Evolutionary conservation across 1,284 basidiomycete species (phyloP).

Genomic region (Leccinum angustisporum): DNA sequence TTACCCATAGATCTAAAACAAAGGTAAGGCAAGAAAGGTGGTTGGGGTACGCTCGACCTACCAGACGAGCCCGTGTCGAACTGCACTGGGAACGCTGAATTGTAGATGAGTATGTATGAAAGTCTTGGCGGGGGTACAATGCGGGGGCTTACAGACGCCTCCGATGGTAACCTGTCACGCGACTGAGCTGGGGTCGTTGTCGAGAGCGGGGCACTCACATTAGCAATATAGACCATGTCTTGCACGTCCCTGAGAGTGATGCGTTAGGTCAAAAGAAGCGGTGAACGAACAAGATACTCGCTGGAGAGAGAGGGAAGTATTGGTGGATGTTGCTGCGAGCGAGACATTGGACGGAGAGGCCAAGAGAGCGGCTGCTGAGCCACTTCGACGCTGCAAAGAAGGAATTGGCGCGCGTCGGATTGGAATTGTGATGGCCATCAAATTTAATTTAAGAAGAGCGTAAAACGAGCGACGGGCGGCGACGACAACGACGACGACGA

Average conservation of each 20-base stretch:
- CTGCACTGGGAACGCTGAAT: conserved; percentile 63
- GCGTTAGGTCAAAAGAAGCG: background rate
- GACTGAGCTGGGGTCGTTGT: conserved; percentile 4
- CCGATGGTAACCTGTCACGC: conserved; percentile 60
- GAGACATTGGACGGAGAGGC: conserved; percentile 23
- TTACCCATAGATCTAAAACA: conserved; percentile 68
- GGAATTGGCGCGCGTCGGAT: conserved; percentile 41
- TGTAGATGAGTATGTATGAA: background rate
- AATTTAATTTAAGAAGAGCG: background rate
- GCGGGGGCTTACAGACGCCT: conserved; percentile 47
- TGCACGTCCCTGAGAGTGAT: conserved; percentile 52
- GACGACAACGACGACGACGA: background rate
- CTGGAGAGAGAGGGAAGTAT: conserved; percentile 39
- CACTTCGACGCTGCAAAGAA: conserved; percentile 32
- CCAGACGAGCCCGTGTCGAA: conserved; percentile 83
- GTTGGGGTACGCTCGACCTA: conserved; percentile 41
- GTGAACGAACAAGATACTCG: conserved; percentile 34
- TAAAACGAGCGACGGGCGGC: background rate
- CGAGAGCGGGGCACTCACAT: conserved; percentile 46
- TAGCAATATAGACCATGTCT: conserved; percentile 73
- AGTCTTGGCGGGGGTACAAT: too few species aligned
- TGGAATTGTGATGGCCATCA: conserved; percentile 40
- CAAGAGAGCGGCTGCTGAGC: conserved; percentile 12
- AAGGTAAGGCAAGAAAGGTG: background rate
- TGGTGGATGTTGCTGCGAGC: conserved; percentile 3